A percentile compares a stretch with the other conserved stretches of the same genome.
These are phyloP conservation scores for Calcarisporium arbuscula DNA, from an alignment of 2,329 filamentous ascomycete genomes.

Conservation along the genomic window DNA sequence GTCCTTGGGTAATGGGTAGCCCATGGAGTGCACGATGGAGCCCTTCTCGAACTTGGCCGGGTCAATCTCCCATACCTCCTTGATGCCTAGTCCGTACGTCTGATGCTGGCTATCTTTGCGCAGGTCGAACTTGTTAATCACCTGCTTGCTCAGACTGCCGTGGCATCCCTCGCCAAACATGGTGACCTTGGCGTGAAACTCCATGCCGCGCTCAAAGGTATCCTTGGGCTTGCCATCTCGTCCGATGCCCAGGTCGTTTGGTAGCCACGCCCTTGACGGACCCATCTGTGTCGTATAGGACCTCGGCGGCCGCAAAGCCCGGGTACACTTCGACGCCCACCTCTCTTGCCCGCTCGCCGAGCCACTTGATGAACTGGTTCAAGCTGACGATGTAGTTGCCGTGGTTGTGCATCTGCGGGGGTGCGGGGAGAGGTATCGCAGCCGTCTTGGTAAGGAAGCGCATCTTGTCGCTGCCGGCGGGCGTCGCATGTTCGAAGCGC, in stretches of 20 bases:
- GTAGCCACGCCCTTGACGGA: slow-evolving; percentile 92
- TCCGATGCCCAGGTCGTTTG: slow-evolving; percentile 82
- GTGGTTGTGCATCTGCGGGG: slow-evolving; percentile 96
- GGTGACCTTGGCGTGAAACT: slow-evolving; percentile 89
- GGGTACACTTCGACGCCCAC: slow-evolving; percentile 93
- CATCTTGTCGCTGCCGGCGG: slow-evolving; percentile 81
- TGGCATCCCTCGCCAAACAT: slow-evolving; percentile 94
- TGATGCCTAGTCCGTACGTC: slow-evolving; percentile 90
- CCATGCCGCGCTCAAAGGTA: slow-evolving; percentile 93
- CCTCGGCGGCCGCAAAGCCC: slow-evolving; percentile 89
- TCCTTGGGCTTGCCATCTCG: slow-evolving; percentile 81
- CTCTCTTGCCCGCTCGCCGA: slow-evolving; percentile 94
- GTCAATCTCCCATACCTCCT: slow-evolving; percentile 95
- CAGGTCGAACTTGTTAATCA: slow-evolving; percentile 89
- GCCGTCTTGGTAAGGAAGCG: slow-evolving; percentile 81
- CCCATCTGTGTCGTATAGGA: slow-evolving; percentile 80
- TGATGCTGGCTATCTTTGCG: slow-evolving; percentile 85
- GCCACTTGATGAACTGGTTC: slow-evolving; percentile 92
- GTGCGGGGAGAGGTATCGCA: slow-evolving; percentile 74
- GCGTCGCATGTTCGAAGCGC: slow-evolving; percentile 81
- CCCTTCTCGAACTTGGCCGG: slow-evolving; percentile 89
- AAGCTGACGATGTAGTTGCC: slow-evolving; percentile 97
- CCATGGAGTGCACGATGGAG: slow-evolving; percentile 81
- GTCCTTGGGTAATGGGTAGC: slow-evolving; percentile 80
- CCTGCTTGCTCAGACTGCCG: slow-evolving; percentile 89